These are phyloP conservation scores for Meyerozyma elateridarum DNA, from an alignment of 1,139 yeast species.

Conservation along the genomic window DNA sequence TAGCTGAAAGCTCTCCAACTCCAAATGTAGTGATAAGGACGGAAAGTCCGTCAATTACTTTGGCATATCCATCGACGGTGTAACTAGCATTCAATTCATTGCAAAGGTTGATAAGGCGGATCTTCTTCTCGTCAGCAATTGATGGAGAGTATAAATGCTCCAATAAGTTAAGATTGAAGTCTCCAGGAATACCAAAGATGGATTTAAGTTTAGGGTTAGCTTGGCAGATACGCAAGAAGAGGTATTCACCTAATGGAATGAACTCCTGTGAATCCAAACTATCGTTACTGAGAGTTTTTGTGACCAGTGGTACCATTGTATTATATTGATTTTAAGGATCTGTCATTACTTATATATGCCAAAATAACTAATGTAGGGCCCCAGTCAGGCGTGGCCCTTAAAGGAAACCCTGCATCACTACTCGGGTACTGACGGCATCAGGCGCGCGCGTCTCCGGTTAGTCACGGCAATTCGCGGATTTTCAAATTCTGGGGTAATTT, in stretches of 20 bases:
- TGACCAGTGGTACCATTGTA: conserved; percentile 5
- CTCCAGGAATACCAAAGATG: conserved; percentile 41
- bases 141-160: conserved; percentile 31
- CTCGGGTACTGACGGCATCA: conserved; percentile 2
- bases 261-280: conserved; percentile 1
- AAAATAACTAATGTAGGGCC: too few relatives aligned
- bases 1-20: conserved; percentile 82
- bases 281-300: conserved; percentile 1
- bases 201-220: conserved; percentile 33
- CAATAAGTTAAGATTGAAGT: conserved; percentile 33
- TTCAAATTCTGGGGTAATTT: too few relatives aligned
- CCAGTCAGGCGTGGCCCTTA: background rate
- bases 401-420: background rate
- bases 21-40: conserved; percentile 66
- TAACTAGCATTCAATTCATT: conserved; percentile 51
- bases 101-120: conserved; percentile 23
- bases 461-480: too few relatives aligned
- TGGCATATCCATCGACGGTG: conserved; percentile 76
- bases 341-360: too few relatives aligned
- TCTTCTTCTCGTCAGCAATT: conserved; percentile 17
- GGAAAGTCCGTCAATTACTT: conserved; percentile 41
- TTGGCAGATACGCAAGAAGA: conserved; percentile 32
- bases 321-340: too few relatives aligned
- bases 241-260: conserved; percentile 36
- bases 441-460: conserved; percentile 1